Base-by-base conservation (phyloP, 2,329 filamentous ascomycete species). In the Talaromyces albobiverticillius region DNA sequence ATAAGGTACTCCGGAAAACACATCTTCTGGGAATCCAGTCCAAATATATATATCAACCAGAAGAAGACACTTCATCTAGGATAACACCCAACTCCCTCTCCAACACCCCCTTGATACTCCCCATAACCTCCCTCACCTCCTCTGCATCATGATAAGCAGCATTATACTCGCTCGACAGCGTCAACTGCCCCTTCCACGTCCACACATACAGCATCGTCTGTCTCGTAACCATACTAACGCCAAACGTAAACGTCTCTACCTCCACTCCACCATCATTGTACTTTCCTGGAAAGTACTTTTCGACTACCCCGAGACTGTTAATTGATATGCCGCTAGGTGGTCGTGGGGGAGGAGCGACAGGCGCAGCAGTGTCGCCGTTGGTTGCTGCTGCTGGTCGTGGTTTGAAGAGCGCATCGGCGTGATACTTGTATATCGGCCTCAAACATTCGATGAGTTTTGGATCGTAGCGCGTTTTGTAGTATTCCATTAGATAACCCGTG, bases 181-280 rank as follows among this genome's bases (percentile, higher is more conserved):
- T 54, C 46, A 60, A 32, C 34, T 53, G 20, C 5, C 57, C 57
- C 40, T 47, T 51, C 26, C 59, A 60, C 16, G 58, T 59, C 54
- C 57, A 58, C n/a, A 46, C 49, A 36, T 60, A 60, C 42, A 60
- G 23, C 38, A 59, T 51, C 23, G 52, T 59, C 51, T 60, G 58
- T 32, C 56, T 42, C 22, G 54, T 60, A 51, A 59, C 57, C 51
- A 60, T 60, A 25, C 46, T 57, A 11, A 59, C 55, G 3, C 58
- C 58, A 45, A 60, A 59, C 14, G 47, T 52, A 43, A 57, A 60
- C 25, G 45, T 40, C 10, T 34, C 40, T 11, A 60, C 45, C 2
- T 53, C 22, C n/a, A 55, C 31, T 14, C n/a, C n/a, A n/a, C 22
- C 29, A 32, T 52, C 46, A 16, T 25, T 34, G 26, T 46, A 53